Conservation (phyloP, 2,329 filamentous ascomycete genomes). For the Knufia fluminis region DNA sequence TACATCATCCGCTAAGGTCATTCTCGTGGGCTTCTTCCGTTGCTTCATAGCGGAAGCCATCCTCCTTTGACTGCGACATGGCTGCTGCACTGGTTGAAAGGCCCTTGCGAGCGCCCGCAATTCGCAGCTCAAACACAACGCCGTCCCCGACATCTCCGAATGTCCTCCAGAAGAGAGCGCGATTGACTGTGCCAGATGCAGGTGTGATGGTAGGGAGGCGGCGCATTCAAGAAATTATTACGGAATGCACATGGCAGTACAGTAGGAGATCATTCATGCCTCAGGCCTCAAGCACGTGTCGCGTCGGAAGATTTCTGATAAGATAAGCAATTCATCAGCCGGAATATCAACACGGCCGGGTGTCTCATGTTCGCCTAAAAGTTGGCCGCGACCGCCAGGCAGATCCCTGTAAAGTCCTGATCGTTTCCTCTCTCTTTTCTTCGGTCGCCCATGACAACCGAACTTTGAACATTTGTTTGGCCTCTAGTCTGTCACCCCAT, state of each 20-base stretch:
- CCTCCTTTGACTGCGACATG: constrained; percentile 33
- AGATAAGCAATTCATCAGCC: no score
- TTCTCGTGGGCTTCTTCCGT: constrained; percentile 40
- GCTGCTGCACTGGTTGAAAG: constrained; percentile 7
- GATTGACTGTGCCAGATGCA: neutral
- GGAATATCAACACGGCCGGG: no score
- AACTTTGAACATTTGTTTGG: neutral
- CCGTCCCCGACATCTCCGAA: constrained; percentile 14
- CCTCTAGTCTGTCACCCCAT: neutral
- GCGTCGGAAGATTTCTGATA: no score
- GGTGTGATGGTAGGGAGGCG: neutral
- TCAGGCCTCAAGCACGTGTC: no score
- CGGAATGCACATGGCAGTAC: no score
- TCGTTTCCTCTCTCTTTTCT: no score
- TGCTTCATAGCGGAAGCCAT: constrained; percentile 29
- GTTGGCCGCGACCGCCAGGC: neutral
- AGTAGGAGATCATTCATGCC: no score
- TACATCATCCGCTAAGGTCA: constrained; percentile 41
- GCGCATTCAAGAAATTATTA: neutral
- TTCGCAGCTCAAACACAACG: constrained; percentile 19
- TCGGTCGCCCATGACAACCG: constrained; percentile 1
- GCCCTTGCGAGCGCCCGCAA: constrained; percentile 15
- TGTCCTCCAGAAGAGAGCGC: neutral
- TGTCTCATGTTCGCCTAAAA: no score
- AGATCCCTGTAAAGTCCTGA: no score